Conservation (phyloP, 371 early-diverging fungal genomes). For the Zancudomyces culisetae region DNA sequence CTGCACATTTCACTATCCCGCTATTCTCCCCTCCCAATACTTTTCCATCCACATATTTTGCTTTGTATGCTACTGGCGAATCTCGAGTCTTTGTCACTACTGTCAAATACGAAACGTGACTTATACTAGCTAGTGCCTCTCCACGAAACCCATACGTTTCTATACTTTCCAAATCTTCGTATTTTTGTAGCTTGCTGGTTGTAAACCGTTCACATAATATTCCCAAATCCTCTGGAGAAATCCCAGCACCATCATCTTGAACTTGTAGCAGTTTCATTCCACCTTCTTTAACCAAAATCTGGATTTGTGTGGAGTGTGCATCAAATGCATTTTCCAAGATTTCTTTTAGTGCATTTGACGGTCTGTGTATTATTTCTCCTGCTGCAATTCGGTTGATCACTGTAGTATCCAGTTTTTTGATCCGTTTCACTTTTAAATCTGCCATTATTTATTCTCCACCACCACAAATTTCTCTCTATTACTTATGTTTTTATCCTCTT, state of each 20-base stretch:
- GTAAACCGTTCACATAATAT: conserved; percentile 89
- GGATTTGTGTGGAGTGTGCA: conserved; percentile 73
- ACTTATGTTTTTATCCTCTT: too few relatives aligned
- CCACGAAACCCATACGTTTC: conserved; percentile 97
- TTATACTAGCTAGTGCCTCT: conserved; percentile 95
- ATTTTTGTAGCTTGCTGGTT: conserved; percentile 76
- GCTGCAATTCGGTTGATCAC: too few relatives aligned
- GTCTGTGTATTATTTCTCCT: conserved; percentile 74
- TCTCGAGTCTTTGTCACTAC: conserved; percentile 69
- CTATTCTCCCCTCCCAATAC: conserved; percentile 46
- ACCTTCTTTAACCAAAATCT: conserved; percentile 64
- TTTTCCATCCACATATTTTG: conserved; percentile 65
- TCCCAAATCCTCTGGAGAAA: conserved; percentile 59
- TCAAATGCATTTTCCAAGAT: conserved; percentile 95
- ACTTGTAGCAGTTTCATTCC: conserved; percentile 82
- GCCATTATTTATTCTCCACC: too few relatives aligned
- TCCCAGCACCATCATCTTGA: conserved; percentile 95
- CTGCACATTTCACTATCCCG: conserved; percentile 79
- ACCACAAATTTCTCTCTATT: too few relatives aligned
- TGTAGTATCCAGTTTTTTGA: too few relatives aligned
- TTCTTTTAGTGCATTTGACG: conserved; percentile 92
- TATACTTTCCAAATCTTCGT: conserved; percentile 72
- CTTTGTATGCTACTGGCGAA: conserved; percentile 67
- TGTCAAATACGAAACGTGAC: conserved; percentile 74
- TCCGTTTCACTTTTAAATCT: too few relatives aligned